Base-by-base conservation (phyloP, 23 red algal genomes). In the Gracilaria domingensis region DNA sequence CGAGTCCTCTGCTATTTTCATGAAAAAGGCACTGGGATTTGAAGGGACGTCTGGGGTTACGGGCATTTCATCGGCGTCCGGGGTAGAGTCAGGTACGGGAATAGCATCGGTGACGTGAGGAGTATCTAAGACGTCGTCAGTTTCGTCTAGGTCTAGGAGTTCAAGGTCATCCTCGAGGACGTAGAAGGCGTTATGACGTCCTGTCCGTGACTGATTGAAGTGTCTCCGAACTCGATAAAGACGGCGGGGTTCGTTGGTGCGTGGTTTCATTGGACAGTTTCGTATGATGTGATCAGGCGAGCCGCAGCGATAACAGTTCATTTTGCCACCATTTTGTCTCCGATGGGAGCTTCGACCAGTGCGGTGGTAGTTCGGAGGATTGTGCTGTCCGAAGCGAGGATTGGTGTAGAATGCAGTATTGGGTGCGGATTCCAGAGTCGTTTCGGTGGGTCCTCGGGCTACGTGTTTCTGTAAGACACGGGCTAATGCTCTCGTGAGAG, bases 121-220 rank as follows among this genome's bases (percentile, higher is more conserved):
- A 11, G 4, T 4, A 45, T 45, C 42, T 45, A 11, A 11, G 55
- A 34, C 36, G 80, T 84, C 39, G 6, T 64, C 51, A 25, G 14
- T 21, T 3, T 61, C 54, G 32, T 84, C 60, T 18, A 14, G 4
- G 13, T 12, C 33, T 42, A n/a, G n/a, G n/a, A 13, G 12, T 84
- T 84, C 60, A 3, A 84, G 55, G 26, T 84, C 55, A 47, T 84
- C 80, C 25, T 84, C 54, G 18, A 66, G 20, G 14, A 66, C 80
- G 54, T 65, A 66, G 34, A 39, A 84, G 4, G 80, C 80, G 25
- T 28, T 28, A 25, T 28, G 80, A 25, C 55, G 80, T 21, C 8
- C 38, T 29, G 54, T 54, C 2, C 55, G 51, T 8, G 25, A 66
- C 4, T 84, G 35, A n/a, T 84, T 64, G 75, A 38, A 80, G 51